A percentile compares a stretch with the other conserved stretches of the same genome.
Evolutionary conservation across 2,329 filamentous ascomycete species (phyloP).

Genomic region (Diaporthe ampelina): DNA sequence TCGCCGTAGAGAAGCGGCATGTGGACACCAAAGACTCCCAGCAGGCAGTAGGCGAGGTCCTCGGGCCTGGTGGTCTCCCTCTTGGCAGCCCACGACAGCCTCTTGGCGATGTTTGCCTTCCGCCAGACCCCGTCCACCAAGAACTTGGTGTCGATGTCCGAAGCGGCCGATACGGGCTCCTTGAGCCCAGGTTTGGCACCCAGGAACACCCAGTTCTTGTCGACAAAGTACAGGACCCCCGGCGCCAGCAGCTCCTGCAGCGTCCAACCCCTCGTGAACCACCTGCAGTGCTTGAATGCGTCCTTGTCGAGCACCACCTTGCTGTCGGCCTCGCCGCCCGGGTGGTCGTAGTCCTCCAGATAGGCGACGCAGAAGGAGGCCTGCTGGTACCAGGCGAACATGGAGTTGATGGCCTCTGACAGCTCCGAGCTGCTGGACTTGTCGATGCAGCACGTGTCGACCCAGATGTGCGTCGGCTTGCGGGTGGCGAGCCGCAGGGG

Average conservation of each 20-base stretch:
- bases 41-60: slow-evolving; percentile 28
- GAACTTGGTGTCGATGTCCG: slow-evolving; percentile 12
- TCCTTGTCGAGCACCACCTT: background rate
- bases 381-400: slow-evolving; percentile 38
- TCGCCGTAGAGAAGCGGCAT: slow-evolving; percentile 30
- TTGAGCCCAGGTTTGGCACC: background rate
- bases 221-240: background rate
- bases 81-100: slow-evolving; percentile 24
- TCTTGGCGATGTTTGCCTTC: slow-evolving; percentile 29
- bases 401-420: slow-evolving; percentile 38
- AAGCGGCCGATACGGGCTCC: slow-evolving; percentile 1
- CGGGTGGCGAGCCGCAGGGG: background rate
- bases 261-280: slow-evolving; percentile 18
- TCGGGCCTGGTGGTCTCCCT: slow-evolving; percentile 29
- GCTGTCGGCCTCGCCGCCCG: background rate
- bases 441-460: slow-evolving; percentile 41
- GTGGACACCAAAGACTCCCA: slow-evolving; percentile 20
- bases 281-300: slow-evolving; percentile 2
- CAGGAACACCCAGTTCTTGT: slow-evolving; percentile 22
- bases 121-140: slow-evolving; percentile 9
- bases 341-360: slow-evolving; percentile 31
- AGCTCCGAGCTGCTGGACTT: slow-evolving; percentile 37
- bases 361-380: slow-evolving; percentile 27
- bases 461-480: slow-evolving; percentile 29
- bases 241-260: slow-evolving; percentile 26